Base-by-base conservation (phyloP, 176 grass and related monocot species). In the Dendrocalamus sinicus region DNA sequence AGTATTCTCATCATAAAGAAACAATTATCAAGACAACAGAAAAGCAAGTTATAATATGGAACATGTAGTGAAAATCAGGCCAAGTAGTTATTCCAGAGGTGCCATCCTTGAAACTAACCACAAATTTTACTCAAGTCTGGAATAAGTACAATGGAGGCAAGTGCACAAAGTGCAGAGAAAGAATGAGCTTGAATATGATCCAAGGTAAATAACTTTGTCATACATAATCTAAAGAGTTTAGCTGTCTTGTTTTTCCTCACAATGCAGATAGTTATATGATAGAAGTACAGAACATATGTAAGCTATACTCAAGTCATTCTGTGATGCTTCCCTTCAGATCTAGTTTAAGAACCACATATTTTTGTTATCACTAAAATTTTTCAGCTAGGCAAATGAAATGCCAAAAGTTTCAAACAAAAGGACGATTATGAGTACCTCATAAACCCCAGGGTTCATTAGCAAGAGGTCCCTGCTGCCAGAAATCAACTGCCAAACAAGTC, bases 401-500 rank as follows among this genome's bases (percentile, higher is more conserved):
- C 8, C 39, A 73, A 67, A 43, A 15, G 4, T 13, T 41, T 57
- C 19, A 39, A 15, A 64, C 8, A 41, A 14, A 61, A 30, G 41
- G 16, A 64, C 64, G 8, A 65, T 12, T 43, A 54, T 13, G 9
- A 81, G 58, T 92, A 99, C 93, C 93, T 99, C 96, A 85, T 99
- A 99, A 89, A 96, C 93, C 37, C 93, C 96, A 52, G 93, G 92
- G 67, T 75, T 89, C 93, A 96, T 78, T 75, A 99, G 84, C 77
- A 99, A 77, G 54, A 99, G 93, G 37, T 99, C 96, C 63, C 92
- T 91, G 76, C 93, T 99, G 45, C 96, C 93, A 84, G 96, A 99
- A 89, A 99, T 96, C 76, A 99, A 87, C 65, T 96, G 96, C 96
- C 96, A 99, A 78, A 99, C 88, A 80, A 99, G 84, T 51, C 96